These are phyloP conservation scores for Phytophthora idaei DNA, from an alignment of 352 stramenopile species.

Conservation along the genomic window DNA sequence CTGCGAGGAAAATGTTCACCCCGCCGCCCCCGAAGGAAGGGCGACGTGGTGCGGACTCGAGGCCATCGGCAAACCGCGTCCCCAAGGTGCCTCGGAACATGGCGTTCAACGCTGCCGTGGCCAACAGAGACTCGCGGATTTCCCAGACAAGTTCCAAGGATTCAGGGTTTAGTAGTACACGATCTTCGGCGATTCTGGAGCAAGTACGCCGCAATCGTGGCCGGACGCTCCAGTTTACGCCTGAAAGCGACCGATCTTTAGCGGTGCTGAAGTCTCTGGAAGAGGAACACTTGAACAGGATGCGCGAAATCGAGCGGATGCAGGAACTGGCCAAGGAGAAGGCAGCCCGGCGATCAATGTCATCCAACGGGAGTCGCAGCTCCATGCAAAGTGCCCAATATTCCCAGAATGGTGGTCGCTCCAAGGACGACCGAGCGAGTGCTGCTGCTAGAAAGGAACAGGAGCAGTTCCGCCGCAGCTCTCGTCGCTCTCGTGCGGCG, in stretches of 20 bases:
- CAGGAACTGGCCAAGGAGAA: slow-evolving; percentile 32
- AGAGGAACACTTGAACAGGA: slow-evolving; percentile 52
- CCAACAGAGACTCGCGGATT: slow-evolving; percentile 18
- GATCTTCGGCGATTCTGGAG: slow-evolving; percentile 47
- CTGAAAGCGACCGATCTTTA: slow-evolving; percentile 39
- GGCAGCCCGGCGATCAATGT: slow-evolving; percentile 27
- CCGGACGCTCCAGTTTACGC: slow-evolving; percentile 44
- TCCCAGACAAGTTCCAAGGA: slow-evolving; percentile 32
- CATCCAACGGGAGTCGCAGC: slow-evolving; percentile 24
- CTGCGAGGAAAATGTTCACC: slow-evolving; percentile 34
- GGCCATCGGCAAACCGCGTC: slow-evolving; percentile 13
- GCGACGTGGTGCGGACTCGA: slow-evolving; percentile 11
- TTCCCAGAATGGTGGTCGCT: slow-evolving; percentile 1
- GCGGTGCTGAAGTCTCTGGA: slow-evolving; percentile 43
- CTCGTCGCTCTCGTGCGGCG: slow-evolving; percentile 13
- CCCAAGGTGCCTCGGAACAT: slow-evolving; percentile 20
- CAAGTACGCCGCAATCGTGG: slow-evolving; percentile 55
- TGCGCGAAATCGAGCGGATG: slow-evolving; percentile 48
- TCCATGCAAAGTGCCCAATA: slow-evolving; percentile 19
- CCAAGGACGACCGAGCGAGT: slow-evolving; percentile 3
- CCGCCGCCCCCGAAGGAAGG: slow-evolving; percentile 25
- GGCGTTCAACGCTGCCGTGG: slow-evolving; percentile 18
- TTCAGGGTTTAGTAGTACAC: slow-evolving; percentile 34
- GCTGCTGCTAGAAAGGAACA: slow-evolving; percentile 12
- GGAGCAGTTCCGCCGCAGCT: slow-evolving; percentile 13